Evolutionary conservation across 257 asterid genomes (phyloP), one percentile per base, ranked within the genome.

Genomic region (Capsicum baccatum): DNA sequence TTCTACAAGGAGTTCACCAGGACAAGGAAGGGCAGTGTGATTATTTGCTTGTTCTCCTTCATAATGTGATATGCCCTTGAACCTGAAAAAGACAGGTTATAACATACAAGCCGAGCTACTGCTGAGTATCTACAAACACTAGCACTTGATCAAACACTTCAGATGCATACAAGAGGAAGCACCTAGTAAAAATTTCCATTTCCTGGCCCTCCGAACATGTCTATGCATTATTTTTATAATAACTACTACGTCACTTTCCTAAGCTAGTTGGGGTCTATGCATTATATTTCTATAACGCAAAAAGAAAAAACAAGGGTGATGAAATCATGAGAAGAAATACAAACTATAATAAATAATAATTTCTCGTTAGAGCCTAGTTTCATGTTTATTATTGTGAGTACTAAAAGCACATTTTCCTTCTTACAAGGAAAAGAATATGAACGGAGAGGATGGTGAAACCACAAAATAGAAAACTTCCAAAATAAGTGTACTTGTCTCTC

Each of bases 1-100:
- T 88, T 96, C 99, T 3, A 96, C 98, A 7, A 94, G 98, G 63
- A 96, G 92, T 85, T 94, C 97, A 8, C 95, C 94, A 0, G 99
- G 98, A 84, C 98, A 96, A 16, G 98, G 97, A 33, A 94, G 92
- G 82, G 98, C 94, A 12, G 99, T 96, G 92, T 94, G 97, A 90
- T 94, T 96, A 83, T 78, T 89, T 47, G 93, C 92, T 84, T 89
- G 95, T 84, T 88, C 94, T 85, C 94, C 96, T 87, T 92, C 98
- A 60, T 96, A 92, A 81, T 96, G 99, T 37, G 98, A 93, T 91
- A 96, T 91, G 85, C 99, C 99, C 92, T 96, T 96, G 91, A 86
- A 96, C 81, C 91, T 90, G 85, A 48, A 69, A 10, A 54, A 54
- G 6, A 26, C 13, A 63, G 37, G 33, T 48, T 60, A 50, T 8